Evolutionary conservation across 2,329 filamentous ascomycete species (phyloP).

Genomic region (Fusarium multiceps): DNA sequence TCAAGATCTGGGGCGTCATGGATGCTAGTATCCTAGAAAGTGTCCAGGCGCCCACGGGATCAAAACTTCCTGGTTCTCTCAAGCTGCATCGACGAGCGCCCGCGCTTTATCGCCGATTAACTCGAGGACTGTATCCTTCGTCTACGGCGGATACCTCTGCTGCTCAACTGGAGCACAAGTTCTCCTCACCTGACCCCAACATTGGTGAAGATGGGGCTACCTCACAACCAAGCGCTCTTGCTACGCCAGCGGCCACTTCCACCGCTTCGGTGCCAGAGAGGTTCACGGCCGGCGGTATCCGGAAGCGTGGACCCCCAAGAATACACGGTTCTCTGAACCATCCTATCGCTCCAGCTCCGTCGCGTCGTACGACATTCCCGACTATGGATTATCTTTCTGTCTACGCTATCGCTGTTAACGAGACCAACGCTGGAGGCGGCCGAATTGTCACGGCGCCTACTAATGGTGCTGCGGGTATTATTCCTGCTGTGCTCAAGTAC

Average conservation of each 20-base stretch:
- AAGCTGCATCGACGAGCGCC: conserved; percentile 61
- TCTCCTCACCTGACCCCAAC: conserved; percentile 7
- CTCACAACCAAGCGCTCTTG: conserved; percentile 7
- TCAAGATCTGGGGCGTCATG: conserved; percentile 64
- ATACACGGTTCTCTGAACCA: conserved; percentile 60
- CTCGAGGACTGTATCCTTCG: conserved; percentile 59
- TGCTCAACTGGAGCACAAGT: conserved; percentile 26
- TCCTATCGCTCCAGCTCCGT: conserved; percentile 58
- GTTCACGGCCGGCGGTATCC: conserved; percentile 4
- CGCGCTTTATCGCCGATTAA: conserved; percentile 57
- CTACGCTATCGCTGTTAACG: conserved; percentile 64
- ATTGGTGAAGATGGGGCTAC: conserved; percentile 15
- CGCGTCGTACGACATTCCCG: conserved; percentile 59
- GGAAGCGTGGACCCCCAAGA: conserved; percentile 51
- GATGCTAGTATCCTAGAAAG: conserved; percentile 62
- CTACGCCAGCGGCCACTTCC: neutral
- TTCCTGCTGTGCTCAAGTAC: conserved; percentile 63
- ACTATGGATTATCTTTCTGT: conserved; percentile 63
- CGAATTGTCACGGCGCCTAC: conserved; percentile 64
- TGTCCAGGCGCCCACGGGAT: conserved; percentile 57
- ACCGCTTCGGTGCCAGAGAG: conserved; percentile 10
- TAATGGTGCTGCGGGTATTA: conserved; percentile 63
- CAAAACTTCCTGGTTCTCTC: conserved; percentile 59
- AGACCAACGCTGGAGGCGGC: conserved; percentile 63
- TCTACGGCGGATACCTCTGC: conserved; percentile 21